Evolutionary conservation across 2,329 filamentous ascomycete genomes (phyloP).

Genomic region (Zymoseptoria crescenta): DNA sequence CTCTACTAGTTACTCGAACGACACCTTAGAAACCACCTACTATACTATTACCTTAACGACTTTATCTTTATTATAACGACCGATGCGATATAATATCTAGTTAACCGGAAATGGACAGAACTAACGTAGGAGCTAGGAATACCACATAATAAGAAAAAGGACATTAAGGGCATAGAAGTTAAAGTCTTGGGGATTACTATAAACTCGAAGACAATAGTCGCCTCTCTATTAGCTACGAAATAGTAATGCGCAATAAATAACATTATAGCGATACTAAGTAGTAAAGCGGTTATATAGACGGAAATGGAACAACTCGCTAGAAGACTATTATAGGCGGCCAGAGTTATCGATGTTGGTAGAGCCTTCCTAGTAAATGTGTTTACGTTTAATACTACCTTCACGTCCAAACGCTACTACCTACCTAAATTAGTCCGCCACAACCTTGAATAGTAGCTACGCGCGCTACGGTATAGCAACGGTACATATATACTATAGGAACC

Average conservation of each 20-base stretch:
- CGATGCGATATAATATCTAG: not conserved
- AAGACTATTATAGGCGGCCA: not conserved
- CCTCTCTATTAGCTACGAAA: not conserved
- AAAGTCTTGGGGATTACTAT: not conserved
- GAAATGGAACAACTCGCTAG: not conserved
- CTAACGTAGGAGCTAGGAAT: not conserved
- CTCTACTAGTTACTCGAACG: not conserved
- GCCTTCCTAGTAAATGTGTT: not conserved
- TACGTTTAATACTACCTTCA: not conserved
- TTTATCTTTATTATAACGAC: not conserved
- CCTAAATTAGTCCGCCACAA: not conserved
- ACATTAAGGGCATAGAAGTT: not conserved
- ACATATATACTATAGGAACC: not conserved
- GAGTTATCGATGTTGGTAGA: not conserved
- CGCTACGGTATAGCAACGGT: not conserved
- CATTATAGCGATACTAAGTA: not conserved
- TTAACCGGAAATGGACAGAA: not conserved
- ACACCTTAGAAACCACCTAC: not conserved
- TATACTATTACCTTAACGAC: slow-evolving; percentile 2
- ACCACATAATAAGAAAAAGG: not conserved
- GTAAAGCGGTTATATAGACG: not conserved
- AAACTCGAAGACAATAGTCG: not conserved
- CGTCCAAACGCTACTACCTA: not conserved
- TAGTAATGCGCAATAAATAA: not conserved
- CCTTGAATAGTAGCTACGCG: not conserved